A percentile compares a stretch with the other conserved stretches of the same genome.
Conservation (phyloP, 2,329 filamentous ascomycete genomes). For the Phialophora chinensis region DNA sequence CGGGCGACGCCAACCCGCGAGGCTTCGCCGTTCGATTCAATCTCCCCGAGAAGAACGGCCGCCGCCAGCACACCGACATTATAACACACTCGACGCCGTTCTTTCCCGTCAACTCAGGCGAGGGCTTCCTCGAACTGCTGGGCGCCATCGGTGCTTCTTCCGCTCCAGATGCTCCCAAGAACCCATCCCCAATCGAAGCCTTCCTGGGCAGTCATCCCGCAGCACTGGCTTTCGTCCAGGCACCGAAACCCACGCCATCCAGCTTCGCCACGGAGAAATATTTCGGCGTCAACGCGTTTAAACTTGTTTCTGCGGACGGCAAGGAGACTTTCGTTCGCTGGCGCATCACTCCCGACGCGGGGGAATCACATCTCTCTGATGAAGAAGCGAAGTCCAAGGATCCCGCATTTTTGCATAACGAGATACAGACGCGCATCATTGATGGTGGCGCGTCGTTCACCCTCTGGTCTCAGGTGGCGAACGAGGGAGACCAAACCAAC, state of each 20-base stretch:
- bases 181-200: constrained; percentile 30
- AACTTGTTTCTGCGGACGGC: constrained; percentile 49
- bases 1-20: constrained; percentile 55
- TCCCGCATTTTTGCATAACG: constrained; percentile 57
- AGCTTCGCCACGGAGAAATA: constrained; percentile 58
- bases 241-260: constrained; percentile 57
- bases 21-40: constrained; percentile 59
- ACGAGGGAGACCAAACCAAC: constrained; percentile 55
- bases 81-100: constrained; percentile 59
- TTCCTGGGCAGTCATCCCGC: constrained; percentile 56
- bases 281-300: constrained; percentile 48
- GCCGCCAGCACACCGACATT: constrained; percentile 62
- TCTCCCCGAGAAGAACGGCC: constrained; percentile 46
- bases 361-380: constrained; percentile 48
- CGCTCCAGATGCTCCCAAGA: constrained; percentile 34
- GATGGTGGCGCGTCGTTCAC: constrained; percentile 53
- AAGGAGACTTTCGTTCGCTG: constrained; percentile 57
- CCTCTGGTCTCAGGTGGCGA: constrained; percentile 58
- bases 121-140: constrained; percentile 59
- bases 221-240: constrained; percentile 56
- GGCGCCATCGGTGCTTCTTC: constrained; percentile 48
- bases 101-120: constrained; percentile 61
- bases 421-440: constrained; percentile 48
- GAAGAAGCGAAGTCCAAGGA: constrained; percentile 49
- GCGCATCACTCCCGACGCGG: constrained; percentile 55